A percentile compares a stretch with the other conserved stretches of the same genome.
These are phyloP conservation scores for Neonothopanus nambi DNA, from an alignment of 1,284 basidiomycete genomes.

Conservation along the genomic window DNA sequence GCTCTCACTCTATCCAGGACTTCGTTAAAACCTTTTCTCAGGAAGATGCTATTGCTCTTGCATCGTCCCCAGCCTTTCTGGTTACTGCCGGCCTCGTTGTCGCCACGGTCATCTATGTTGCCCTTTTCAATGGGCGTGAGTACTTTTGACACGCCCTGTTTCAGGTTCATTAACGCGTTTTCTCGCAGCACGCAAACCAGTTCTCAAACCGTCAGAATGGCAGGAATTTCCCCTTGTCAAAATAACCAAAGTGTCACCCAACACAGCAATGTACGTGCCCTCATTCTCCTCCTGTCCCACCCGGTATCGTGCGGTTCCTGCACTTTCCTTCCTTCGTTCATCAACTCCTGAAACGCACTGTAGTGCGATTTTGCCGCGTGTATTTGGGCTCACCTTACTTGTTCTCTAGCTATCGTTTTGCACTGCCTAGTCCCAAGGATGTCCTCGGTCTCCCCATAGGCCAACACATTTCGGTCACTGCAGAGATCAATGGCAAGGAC, in stretches of 20 bases:
- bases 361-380: background rate
- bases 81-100: conserved; percentile 38
- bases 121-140: conserved; percentile 34
- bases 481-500: conserved; percentile 89
- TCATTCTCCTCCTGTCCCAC: too few relatives aligned
- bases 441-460: conserved; percentile 93
- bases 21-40: conserved; percentile 20
- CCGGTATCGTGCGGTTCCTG: background rate
- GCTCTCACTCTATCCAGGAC: conserved; percentile 23
- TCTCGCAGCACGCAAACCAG: conserved; percentile 56
- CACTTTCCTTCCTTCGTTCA: background rate
- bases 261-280: conserved; percentile 82
- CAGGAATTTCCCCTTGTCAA: conserved; percentile 80
- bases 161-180: conserved; percentile 6
- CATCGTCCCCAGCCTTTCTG: conserved; percentile 39
- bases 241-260: conserved; percentile 89
- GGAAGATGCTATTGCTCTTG: conserved; percentile 37
- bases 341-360: too few relatives aligned
- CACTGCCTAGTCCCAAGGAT: conserved; percentile 70
- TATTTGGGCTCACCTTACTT: conserved; percentile 17
- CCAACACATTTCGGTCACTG: conserved; percentile 92
- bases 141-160: conserved; percentile 12
- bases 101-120: conserved; percentile 35
- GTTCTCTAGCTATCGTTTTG: conserved; percentile 82
- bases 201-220: conserved; percentile 78